Evolutionary conservation across 164 flowering plant genomes (phyloP).

Genomic region (Akebia trifoliata): DNA sequence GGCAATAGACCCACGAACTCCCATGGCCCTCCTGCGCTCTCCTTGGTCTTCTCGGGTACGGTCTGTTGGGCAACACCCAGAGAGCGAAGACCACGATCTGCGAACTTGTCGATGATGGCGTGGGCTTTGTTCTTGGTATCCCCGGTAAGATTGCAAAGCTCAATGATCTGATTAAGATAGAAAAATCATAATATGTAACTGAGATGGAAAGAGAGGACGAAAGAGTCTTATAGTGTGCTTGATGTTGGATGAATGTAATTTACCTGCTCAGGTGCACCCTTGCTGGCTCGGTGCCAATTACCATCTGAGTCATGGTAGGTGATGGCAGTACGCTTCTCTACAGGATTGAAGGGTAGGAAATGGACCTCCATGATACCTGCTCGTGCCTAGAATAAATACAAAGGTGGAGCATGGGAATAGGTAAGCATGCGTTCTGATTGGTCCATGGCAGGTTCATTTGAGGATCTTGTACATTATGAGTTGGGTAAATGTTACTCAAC

Average conservation of each 20-base stretch:
- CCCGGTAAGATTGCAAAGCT: slow-evolving; percentile 59
- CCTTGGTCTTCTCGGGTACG: slow-evolving; percentile 71
- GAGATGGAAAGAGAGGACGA: not conserved
- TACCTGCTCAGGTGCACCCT: slow-evolving; percentile 91
- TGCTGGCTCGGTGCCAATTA: slow-evolving; percentile 58
- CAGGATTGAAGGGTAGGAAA: slow-evolving; percentile 47
- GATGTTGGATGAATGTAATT: not conserved
- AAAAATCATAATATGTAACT: not conserved
- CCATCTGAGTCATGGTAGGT: slow-evolving; percentile 36
- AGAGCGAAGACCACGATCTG: slow-evolving; percentile 79
- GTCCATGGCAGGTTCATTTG: too few relatives aligned
- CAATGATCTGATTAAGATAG: slow-evolving; percentile 47
- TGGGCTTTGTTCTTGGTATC: slow-evolving; percentile 43
- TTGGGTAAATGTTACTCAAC: too few relatives aligned
- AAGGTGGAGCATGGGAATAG: not conserved
- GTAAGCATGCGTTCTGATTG: too few relatives aligned
- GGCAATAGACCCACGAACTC: slow-evolving; percentile 84
- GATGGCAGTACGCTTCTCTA: slow-evolving; percentile 45
- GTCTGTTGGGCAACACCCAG: slow-evolving; percentile 64
- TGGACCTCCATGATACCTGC: slow-evolving; percentile 43
- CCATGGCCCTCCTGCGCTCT: slow-evolving; percentile 77
- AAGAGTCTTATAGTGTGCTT: too few relatives aligned
- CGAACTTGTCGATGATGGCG: slow-evolving; percentile 46
- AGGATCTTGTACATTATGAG: too few relatives aligned
- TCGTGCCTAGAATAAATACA: slow-evolving; percentile 26